A percentile compares a stretch with the other conserved stretches of the same genome.
Conservation (phyloP, 2,329 filamentous ascomycete species). For the Piedraia hortae region DNA sequence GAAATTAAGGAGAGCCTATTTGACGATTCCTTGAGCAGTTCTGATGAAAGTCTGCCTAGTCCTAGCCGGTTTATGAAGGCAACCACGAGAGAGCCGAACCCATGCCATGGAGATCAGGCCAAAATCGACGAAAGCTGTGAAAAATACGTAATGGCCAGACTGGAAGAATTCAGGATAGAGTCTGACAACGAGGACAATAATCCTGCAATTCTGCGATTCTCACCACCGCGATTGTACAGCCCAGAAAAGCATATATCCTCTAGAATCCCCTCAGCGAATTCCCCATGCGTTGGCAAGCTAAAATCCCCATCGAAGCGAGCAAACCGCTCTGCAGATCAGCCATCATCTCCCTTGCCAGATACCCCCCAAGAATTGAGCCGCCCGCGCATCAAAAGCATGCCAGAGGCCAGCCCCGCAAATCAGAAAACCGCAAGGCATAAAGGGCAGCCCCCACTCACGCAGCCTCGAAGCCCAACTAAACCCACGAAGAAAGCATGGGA, state of each 20-base stretch:
- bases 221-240: conserved; percentile 6
- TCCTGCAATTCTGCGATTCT: conserved; percentile 5
- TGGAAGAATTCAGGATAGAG: too few species aligned
- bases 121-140: too few species aligned
- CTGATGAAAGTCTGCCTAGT: conserved; percentile 9
- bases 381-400: conserved; percentile 29
- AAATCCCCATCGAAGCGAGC: conserved; percentile 22
- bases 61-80: conserved; percentile 6
- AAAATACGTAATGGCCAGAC: too few species aligned
- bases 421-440: conserved; percentile 27
- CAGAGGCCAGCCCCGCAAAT: too few species aligned
- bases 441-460: conserved; percentile 10
- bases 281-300: conserved; percentile 17
- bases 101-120: not conserved
- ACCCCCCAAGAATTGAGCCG: conserved; percentile 37
- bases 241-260: conserved; percentile 2
- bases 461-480: conserved; percentile 14
- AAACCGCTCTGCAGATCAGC: conserved; percentile 2
- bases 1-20: conserved; percentile 6
- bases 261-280: conserved; percentile 16
- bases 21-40: too few species aligned
- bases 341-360: too few species aligned
- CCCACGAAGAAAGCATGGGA: conserved; percentile 29
- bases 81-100: conserved; percentile 2
- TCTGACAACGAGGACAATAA: not conserved